Evolutionary conservation across 805 yeast genomes (phyloP), one percentile per base, ranked within the genome.

Genomic region (Zygotorulaspora chibaensis): DNA sequence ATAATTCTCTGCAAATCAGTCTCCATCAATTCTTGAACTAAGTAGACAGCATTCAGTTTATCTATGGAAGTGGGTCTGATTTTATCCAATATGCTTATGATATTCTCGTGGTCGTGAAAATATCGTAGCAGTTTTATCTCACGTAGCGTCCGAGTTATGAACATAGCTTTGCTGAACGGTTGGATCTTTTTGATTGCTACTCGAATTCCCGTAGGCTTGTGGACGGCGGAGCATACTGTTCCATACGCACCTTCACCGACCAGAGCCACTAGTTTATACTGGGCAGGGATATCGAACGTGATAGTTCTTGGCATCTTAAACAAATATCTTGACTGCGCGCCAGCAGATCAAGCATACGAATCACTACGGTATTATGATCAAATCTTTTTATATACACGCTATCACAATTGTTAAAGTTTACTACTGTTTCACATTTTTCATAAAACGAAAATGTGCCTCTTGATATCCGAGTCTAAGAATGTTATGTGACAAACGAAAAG

Each of bases 191-290:
- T 86, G 47, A 86, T 84, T 1, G 95, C 95, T 2, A 86, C 93
- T 48, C 72, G 71, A 1, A 76, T 73, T 15, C 76, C 74, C 1
- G 85, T 72, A 10, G 83, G 81, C 47, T 71, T 72, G 54, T 83
- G 87, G 9, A 73, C 62, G 0, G 89, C 93, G 3, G 80, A 73
- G 38, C 85, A 83, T 4, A 86, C 95, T 2, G 84, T 75, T 0
- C 95, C 93, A 54, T 86, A 86, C 0, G 93, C 89, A 1, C 95
- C 95, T 61, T 83, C 87, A 3, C 95, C 95, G 5, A 86, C 68
- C 3, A 83, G 69, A 47, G 77, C 79, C 15, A 70, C 68, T 7
- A 84, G 74, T 48, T 77, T 77, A 59, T 80, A 85, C 52, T 77
- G 79, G 38, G 77, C 74, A 2, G 83, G 78, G 12, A 84, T 76